Conservation (phyloP, 257 asterid species). For the Solanum tarijense region DNA sequence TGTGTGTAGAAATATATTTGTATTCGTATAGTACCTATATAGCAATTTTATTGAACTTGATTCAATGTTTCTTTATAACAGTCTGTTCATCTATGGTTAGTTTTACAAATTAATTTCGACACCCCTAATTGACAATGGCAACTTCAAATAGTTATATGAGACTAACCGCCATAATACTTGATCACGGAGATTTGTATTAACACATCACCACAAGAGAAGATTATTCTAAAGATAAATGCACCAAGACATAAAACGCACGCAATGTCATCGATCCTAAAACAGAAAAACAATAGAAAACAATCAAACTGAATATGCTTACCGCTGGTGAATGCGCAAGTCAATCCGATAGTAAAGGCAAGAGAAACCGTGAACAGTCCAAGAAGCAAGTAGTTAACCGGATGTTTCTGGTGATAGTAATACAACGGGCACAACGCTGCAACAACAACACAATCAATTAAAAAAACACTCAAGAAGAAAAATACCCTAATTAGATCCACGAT, state of each 20-base stretch:
- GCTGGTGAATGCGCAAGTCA: conserved; percentile 65
- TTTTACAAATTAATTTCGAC: background rate
- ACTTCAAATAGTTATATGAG: background rate
- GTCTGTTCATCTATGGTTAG: background rate
- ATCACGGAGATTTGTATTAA: background rate
- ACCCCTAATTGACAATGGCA: background rate
- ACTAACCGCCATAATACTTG: background rate
- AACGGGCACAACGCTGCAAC: conserved; percentile 64
- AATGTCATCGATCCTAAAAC: background rate
- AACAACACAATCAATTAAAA: background rate
- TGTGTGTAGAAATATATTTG: background rate
- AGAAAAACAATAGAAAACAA: background rate
- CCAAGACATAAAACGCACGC: background rate
- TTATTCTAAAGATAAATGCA: background rate
- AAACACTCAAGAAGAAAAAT: background rate
- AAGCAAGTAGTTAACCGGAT: conserved; percentile 67
- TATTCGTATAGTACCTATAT: background rate
- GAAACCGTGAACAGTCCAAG: conserved; percentile 67
- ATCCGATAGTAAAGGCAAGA: conserved; percentile 63
- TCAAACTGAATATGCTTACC: conserved; percentile 26
- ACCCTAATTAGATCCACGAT: background rate
- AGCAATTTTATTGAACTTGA: background rate
- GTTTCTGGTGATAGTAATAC: conserved; percentile 61
- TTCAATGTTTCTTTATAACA: background rate
- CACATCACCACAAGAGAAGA: background rate